Evolutionary conservation across 352 stramenopile genomes (phyloP), one percentile per base, ranked within the genome.

Genomic region (Globisporangium lucens): DNA sequence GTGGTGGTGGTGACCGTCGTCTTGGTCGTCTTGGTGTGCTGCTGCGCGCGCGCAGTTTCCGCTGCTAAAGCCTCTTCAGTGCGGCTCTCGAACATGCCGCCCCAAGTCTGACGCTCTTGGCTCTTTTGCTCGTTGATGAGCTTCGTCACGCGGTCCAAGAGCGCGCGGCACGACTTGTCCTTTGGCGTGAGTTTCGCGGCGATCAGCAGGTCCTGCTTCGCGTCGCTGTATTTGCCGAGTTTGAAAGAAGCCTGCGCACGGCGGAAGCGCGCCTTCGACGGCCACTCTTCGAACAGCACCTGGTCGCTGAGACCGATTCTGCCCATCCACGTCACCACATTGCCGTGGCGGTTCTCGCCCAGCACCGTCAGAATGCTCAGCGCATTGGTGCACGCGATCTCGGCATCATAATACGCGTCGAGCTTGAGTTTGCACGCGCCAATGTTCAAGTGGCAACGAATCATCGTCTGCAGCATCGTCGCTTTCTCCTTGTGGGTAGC

Each of bases 401-500:
- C 84, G 8, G 85, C 85, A 57, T 95, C 85, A 12, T 68, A 41
- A 65, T 89, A 84, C 51, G 68, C 71, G 61, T 91, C 76, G 5
- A 84, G 66, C 70, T 93, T 93, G 62, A 95, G 78, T 62, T 94
- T 95, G 80, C 84, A 95, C 9, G 88, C 87, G 17, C 80, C 80
- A 61, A 95, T 90, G 66, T 95, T 95, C 24, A 95, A 72, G 64
- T 95, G 88, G 64, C 88, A 95, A 38, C 88, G 88, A 47, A 95
- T 92, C 88, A 95, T 95, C 17, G 88, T 95, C 76, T 94, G 85
- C 17, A 95, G 79, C 65, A 94, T 91, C 35, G 77, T 89, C 47
- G 88, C 88, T 69, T 94, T 95, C 52, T 95, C 82, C 68, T 95
- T 95, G 72, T 95, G 84, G 0, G 85, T 94, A 15, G 88, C 83